phyloP scores from a whole-genome alignment of 257 asterid species.

The Phtheirospermum japonicum region DNA sequence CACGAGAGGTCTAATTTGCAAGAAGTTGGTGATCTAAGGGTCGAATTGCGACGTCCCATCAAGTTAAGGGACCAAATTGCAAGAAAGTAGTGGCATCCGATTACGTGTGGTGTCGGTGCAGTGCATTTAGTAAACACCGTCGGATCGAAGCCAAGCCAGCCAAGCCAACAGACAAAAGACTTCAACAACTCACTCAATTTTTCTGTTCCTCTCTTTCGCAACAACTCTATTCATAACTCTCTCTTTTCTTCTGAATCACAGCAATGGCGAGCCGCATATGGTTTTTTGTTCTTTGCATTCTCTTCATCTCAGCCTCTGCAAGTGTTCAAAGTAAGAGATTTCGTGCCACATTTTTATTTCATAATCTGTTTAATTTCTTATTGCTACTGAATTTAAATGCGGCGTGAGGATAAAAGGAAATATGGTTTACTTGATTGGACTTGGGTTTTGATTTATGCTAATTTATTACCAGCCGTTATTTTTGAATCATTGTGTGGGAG shows the following conservation, averaged over 20 bases:
- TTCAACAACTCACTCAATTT: constrained; percentile 17
- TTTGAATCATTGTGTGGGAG: no score
- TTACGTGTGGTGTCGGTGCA: constrained; percentile 23
- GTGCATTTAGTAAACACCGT: constrained; percentile 17
- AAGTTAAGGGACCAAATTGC: constrained; percentile 28
- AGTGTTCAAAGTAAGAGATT: constrained; percentile 40
- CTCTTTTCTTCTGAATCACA: constrained; percentile 19
- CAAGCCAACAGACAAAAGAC: constrained; percentile 19
- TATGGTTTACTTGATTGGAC: constrained; percentile 22
- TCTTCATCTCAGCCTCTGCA: constrained; percentile 44
- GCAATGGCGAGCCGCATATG: constrained; percentile 36
- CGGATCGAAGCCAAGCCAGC: no score
- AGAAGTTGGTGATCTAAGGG: neutral
- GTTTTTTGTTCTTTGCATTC: constrained; percentile 29
- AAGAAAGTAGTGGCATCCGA: constrained; percentile 22
- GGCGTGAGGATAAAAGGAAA: neutral
- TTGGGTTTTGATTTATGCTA: constrained; percentile 23
- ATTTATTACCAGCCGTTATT: no score
- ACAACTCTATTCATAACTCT: constrained; percentile 20
- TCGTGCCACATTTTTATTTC: constrained; percentile 12
- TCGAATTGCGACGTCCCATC: neutral
- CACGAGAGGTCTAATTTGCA: neutral
- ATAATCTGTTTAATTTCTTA: neutral
- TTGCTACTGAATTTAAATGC: constrained; percentile 14
- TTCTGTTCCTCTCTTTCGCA: constrained; percentile 22